Conservation (phyloP, 495 filamentous ascomycete species). For the Parachaetomium inaequale region DNA sequence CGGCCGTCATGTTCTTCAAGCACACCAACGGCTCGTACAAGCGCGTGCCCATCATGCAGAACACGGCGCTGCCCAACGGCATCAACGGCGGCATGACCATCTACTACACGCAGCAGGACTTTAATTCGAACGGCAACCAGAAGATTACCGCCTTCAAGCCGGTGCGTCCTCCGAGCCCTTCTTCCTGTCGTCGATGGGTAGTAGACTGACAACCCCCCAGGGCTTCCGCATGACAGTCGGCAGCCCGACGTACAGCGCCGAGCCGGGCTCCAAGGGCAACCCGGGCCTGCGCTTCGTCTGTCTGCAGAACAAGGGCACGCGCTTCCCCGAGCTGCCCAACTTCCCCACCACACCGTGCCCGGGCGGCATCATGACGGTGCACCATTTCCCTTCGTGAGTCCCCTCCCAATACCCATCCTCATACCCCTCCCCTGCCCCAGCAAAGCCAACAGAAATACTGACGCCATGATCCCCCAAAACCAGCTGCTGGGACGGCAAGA, state of each 20-base stretch:
- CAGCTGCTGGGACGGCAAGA: conserved; percentile 57
- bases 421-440: neutral
- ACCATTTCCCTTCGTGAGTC: conserved; percentile 52
- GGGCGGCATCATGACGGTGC: conserved; percentile 49
- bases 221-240: conserved; percentile 56
- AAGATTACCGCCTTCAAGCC: conserved; percentile 49
- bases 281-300: conserved; percentile 50
- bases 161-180: conserved; percentile 23
- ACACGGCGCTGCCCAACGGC: conserved; percentile 42
- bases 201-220: conserved; percentile 21
- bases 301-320: conserved; percentile 38
- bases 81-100: conserved; percentile 50
- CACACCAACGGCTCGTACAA: conserved; percentile 49
- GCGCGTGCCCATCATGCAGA: conserved; percentile 41
- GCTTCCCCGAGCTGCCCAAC: conserved; percentile 44
- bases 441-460: neutral
- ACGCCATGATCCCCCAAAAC: conserved; percentile 7
- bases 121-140: conserved; percentile 40
- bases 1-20: conserved; percentile 50
- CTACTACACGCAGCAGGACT: conserved; percentile 48
- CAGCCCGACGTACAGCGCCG: conserved; percentile 36
- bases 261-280: conserved; percentile 29
- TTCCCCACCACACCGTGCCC: conserved; percentile 46
- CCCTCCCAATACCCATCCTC: neutral
- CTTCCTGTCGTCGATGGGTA: neutral